A percentile compares a stretch with the other conserved stretches of the same genome.
Conservation (phyloP, 2,329 filamentous ascomycete genomes). For the Apiospora malaysiana region DNA sequence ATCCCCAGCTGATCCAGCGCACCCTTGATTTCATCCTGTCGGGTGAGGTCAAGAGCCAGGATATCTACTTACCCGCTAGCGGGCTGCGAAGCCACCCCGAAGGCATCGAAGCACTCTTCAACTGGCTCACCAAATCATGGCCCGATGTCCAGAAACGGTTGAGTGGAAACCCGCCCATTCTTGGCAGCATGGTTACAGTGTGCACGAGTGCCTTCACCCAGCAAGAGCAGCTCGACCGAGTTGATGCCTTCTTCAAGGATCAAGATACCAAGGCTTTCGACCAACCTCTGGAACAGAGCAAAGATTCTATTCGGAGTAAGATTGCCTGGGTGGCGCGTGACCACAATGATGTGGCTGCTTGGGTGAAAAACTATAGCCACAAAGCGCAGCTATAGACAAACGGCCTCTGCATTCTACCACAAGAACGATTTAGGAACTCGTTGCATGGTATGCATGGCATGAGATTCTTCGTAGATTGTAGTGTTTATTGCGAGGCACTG, state of each 20-base stretch:
- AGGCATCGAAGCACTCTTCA: slow-evolving; percentile 81
- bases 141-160: slow-evolving; percentile 80
- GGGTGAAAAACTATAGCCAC: slow-evolving; percentile 69
- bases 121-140: slow-evolving; percentile 89
- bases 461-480: background rate
- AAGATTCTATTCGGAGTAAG: slow-evolving; percentile 86
- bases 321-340: slow-evolving; percentile 81
- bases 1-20: slow-evolving; percentile 79
- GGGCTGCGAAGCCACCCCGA: slow-evolving; percentile 78
- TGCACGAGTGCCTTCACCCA: slow-evolving; percentile 82
- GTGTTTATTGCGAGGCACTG: background rate
- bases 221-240: slow-evolving; percentile 74
- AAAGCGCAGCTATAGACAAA: slow-evolving; percentile 31
- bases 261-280: slow-evolving; percentile 88
- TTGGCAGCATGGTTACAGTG: slow-evolving; percentile 83
- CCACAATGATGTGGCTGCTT: slow-evolving; percentile 71
- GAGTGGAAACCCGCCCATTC: slow-evolving; percentile 84
- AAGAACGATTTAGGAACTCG: background rate
- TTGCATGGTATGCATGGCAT: background rate
- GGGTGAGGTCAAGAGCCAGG: slow-evolving; percentile 89
- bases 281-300: slow-evolving; percentile 85
- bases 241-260: slow-evolving; percentile 80
- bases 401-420: background rate
- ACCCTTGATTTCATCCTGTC: slow-evolving; percentile 78
- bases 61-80: slow-evolving; percentile 87